Conservation (phyloP, 208 protist species). For the Leishmania braziliensis region DNA sequence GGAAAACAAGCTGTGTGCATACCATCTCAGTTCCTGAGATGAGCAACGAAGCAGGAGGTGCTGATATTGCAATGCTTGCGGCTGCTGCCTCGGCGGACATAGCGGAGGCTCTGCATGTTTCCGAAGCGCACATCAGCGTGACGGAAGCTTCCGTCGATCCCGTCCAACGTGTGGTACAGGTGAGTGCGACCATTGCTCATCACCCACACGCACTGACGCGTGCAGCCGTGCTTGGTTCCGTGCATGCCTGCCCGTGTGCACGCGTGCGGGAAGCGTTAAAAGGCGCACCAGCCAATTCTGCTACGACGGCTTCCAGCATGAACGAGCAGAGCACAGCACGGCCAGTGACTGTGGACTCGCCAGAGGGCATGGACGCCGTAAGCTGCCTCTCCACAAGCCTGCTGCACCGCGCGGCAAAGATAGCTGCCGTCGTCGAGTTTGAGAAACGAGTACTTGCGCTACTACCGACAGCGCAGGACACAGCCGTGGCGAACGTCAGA, state of each 20-base stretch:
- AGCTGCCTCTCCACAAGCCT: background rate
- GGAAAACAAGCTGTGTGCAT: background rate
- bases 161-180: background rate
- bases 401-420: background rate
- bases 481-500: background rate
- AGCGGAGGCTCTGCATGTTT: background rate
- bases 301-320: background rate
- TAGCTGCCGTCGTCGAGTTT: background rate
- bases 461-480: background rate
- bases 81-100: background rate
- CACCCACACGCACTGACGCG: background rate
- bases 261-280: background rate
- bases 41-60: background rate
- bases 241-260: background rate
- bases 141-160: background rate
- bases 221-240: background rate
- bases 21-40: constrained; percentile 4
- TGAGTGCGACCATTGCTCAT: background rate
- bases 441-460: background rate
- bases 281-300: background rate
- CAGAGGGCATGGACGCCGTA: background rate
- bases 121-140: background rate
- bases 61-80: background rate
- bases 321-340: background rate
- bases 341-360: background rate